These are phyloP conservation scores for Magnolia kwangsiensis DNA, from an alignment of 164 flowering plant species.

Conservation along the genomic window DNA sequence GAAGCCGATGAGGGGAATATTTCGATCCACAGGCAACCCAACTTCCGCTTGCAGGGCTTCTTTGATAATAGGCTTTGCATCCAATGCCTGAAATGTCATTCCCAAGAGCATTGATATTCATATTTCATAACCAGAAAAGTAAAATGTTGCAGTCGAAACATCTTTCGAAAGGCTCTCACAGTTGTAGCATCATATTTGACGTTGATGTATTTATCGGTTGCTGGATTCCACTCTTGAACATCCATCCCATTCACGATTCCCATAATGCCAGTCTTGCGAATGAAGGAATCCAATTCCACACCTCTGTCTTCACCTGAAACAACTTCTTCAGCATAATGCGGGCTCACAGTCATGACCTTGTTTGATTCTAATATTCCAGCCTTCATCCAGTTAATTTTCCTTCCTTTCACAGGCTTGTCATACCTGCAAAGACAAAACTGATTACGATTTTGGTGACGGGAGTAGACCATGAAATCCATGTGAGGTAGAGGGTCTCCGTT, in stretches of 20 bases:
- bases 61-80: constrained; percentile 71
- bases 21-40: constrained; percentile 74
- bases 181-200: constrained; percentile 65
- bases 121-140: neutral
- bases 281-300: constrained; percentile 60
- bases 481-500: neutral
- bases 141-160: neutral
- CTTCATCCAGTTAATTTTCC: constrained; percentile 98
- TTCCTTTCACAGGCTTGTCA: constrained; percentile 79
- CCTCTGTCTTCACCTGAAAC: constrained; percentile 63
- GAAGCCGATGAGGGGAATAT: constrained; percentile 80
- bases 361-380: constrained; percentile 84
- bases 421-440: constrained; percentile 39
- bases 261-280: constrained; percentile 41
- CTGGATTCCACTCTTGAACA: constrained; percentile 91
- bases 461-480: neutral
- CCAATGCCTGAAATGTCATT: constrained; percentile 46
- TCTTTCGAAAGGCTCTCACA: constrained; percentile 38
- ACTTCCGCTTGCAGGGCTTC: constrained; percentile 91
- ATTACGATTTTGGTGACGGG: neutral
- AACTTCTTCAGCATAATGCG: constrained; percentile 82
- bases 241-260: constrained; percentile 97
- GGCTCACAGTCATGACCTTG: constrained; percentile 76
- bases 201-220: constrained; percentile 57
- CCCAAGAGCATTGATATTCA: neutral